Base-by-base conservation (phyloP, 768 basidiomycete genomes). In the Boletus vermiculosoides region DNA sequence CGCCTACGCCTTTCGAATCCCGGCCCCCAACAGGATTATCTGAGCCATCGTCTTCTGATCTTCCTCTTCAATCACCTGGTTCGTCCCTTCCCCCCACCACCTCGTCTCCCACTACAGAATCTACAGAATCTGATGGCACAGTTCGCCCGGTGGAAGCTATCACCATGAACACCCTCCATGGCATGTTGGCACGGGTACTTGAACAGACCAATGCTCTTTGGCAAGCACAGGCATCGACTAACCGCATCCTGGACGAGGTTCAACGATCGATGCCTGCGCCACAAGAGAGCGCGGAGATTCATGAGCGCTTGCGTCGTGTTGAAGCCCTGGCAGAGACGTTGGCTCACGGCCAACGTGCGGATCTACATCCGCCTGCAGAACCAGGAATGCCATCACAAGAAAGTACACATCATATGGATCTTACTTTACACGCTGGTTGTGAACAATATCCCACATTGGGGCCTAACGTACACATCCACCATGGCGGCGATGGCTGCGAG, bases 191-290 rank as follows among this genome's bases (percentile, higher is more conserved):
- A 25, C 77, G 71, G 9, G 78, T 92, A 36, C 76, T 83, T 45
- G 79, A 81, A 10, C 81, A 85, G 58, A 74, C 85, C 5, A 74
- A 76, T n/a, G 80, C 78, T 8, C 68, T 94, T 30, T 75, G 81
- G 68, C 77, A 85, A 50, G 82, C 79, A 3, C 90, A 94, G 70
- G 62, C 71, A 1, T 74, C 78, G 1, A 80, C 86, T 4, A 83
- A 84, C 52, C 78, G 78, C 30, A 72, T 83, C 46, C 71, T 92
- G 34, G 81, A 86, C 54, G 80, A 84, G 23, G 71, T 92, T 47
- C 78, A 80, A 22, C 75, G 76, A 22, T 68, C 75, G 22, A 77
- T 79, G 10, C 71, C 77, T 33, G 63, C 66, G 20, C 62, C 68
- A 36, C 60, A 63, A 41, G 74, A 79, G 68, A 69, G 72, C 65